Evolutionary conservation across 2,329 filamentous ascomycete genomes (phyloP), one percentile per base, ranked within the genome.

Genomic region (Stylonectria norvegica): DNA sequence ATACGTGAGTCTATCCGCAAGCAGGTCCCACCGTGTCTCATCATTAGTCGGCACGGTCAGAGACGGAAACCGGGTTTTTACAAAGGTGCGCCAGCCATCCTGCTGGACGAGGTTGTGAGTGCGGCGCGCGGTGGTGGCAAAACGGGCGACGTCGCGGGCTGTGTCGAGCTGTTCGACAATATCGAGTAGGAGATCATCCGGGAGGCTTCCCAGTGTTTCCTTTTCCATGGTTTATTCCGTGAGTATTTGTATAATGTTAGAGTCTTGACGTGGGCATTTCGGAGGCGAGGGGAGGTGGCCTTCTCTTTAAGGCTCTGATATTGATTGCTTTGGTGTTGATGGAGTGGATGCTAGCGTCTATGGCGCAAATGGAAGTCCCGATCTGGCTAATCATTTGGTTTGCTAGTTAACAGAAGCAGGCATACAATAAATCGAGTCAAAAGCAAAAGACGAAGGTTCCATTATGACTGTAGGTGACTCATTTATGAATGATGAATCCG

Each of bases 81-180:
- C 68, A 43, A 78, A 79, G 28, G 66, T 61, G 14, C 66, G 67
- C 76, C 76, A 79, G 11, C 73, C 73, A 17, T 62, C 63, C 3
- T 65, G 52, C 5, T 54, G 51, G 20, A 75, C 52, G 14, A 75
- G 56, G 9, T 48, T 50, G 41, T 66, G 57, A 6, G 73, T 59
- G 3, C 61, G 60, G 16, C 55, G 66, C 37, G 67, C 72, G 4
- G 68, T 57, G 5, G 58, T 46, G 4, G 60, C 56, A 8, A 79
- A 60, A 42, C 61, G 56, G 12, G 71, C 65, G 6, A 77, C 47
- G 45, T 76, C 73, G 30, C 65, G 61, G 31, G 75, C 72, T 8
- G 70, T 73, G 44, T 73, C 64, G 32, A 79, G 55, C 45, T 72
- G 59, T 20, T 65, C 60, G 35, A 77, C 48, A 9, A 79, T 58